phyloP scores from a whole-genome alignment of 2,329 filamentous ascomycete species.

The Nakataea oryzae region DNA sequence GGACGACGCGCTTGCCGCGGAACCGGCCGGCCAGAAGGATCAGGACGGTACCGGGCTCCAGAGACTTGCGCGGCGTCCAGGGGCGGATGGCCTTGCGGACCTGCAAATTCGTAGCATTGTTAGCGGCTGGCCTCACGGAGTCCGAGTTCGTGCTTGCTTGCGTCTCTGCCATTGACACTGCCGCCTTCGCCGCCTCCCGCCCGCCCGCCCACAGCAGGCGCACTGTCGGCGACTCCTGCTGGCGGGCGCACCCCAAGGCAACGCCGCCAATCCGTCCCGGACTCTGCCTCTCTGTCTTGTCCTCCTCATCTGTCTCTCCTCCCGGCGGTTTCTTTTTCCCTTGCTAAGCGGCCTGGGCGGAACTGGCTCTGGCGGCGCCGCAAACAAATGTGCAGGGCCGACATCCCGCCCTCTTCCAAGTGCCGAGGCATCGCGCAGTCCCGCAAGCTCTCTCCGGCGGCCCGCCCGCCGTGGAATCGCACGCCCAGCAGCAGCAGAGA shows the following conservation, averaged over 20 bases:
- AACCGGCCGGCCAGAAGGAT: conserved; percentile 99
- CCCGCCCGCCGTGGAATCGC: background rate
- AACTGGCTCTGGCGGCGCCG: background rate
- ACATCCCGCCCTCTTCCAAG: background rate
- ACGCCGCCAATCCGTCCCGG: background rate
- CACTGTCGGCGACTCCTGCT: too few relatives aligned
- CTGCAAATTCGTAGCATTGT: conserved; percentile 38
- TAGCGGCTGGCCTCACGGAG: conserved; percentile 9
- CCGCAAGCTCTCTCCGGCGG: background rate
- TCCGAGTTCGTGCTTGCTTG: background rate
- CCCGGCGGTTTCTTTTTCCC: background rate
- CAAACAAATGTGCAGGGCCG: background rate
- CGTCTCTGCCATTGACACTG: background rate
- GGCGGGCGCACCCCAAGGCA: too few relatives aligned
- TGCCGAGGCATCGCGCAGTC: background rate
- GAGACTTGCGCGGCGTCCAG: conserved; percentile 77
- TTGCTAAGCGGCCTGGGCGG: too few relatives aligned
- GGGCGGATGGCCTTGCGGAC: conserved; percentile 88
- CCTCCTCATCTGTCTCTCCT: background rate
- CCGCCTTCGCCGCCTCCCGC: background rate
- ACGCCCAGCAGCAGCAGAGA: background rate
- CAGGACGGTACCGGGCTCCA: conserved; percentile 90
- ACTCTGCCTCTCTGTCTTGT: background rate
- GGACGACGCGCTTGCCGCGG: conserved; percentile 98
- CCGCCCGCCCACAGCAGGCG: background rate